Base-by-base conservation (phyloP, 345 rosid genomes). In the Boechera stricta region DNA sequence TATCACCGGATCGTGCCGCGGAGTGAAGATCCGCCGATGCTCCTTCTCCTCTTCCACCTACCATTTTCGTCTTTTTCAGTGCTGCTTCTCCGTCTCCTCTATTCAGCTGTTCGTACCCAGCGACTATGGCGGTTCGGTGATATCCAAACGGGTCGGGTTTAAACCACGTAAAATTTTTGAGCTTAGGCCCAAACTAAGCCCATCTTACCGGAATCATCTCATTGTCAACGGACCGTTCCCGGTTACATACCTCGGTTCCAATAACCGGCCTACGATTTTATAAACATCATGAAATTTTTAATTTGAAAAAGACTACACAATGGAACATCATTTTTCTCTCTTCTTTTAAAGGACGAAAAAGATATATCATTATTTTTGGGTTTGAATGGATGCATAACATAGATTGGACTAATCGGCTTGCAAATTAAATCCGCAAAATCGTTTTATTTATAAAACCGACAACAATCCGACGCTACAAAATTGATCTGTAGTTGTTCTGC, bases 1-100 rank as follows among this genome's bases (percentile, higher is more conserved):
- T 69, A 80, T 95, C 94, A 12, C 99, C 99, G 5, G 91, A 84
- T 83, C 99, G 89, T n/a, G 99, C 98, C 21, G 96, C 98, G 1
- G 86, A 78, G 62, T 95, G 99, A 55, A 95, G 85, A 51, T 84
- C 87, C 51, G 62, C 18, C 32, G 79, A 69, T 69, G 65, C 85
- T 55, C 73, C 82, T 9, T 71, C 82, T 9, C 82, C 10, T 31
- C 48, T 10, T 67, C 62, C 80, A 38, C 72, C 76, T 63, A 7
- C 76, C 82, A 80, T 80, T 47, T 58, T 45, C 45, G 71, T 63
- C 38, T 68, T 41, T 16, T 48, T 31, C 67, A 33, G 29, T 35
- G 67, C 12, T 69, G 7, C 60, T 26, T 45, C 26, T 64, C 67
- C 18, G 47, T 57, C 41, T 39, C 69, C 70, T 52, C 47, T 71